Percentiles rank a stretch among this genome's conserved stretches.
phyloP scores from a whole-genome alignment of 495 filamentous ascomycete species.

The Symbiotaphrina buchneri region DNA sequence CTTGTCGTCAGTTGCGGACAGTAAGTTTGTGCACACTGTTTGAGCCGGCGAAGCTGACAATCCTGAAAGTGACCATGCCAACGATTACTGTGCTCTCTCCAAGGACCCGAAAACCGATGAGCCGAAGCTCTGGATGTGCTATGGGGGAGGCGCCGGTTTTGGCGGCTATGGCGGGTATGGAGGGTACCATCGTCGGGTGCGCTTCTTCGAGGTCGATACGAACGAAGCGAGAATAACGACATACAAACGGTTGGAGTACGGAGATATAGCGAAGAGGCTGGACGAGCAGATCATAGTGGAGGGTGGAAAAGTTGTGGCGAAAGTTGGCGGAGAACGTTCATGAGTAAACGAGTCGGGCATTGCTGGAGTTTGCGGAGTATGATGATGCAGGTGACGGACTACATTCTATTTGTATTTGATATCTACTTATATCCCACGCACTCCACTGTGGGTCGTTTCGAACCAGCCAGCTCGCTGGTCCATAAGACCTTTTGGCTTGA shows the following conservation, averaged over 20 bases:
- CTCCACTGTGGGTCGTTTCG: too few species aligned
- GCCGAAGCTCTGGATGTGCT: constrained; percentile 93
- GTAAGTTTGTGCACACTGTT: constrained; percentile 24
- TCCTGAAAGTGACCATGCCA: constrained; percentile 58
- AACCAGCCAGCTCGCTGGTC: too few species aligned
- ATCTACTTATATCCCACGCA: too few species aligned
- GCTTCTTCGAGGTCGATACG: constrained; percentile 84
- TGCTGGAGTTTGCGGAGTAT: too few species aligned
- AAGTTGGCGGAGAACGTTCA: too few species aligned
- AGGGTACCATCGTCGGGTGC: constrained; percentile 60
- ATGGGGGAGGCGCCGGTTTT: constrained; percentile 72
- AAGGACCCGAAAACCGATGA: constrained; percentile 20
- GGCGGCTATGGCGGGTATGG: constrained; percentile 87
- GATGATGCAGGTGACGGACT: too few species aligned
- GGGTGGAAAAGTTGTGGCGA: constrained; percentile 34
- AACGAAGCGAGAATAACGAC: constrained; percentile 68
- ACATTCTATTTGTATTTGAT: too few species aligned
- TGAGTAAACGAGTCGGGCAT: too few species aligned
- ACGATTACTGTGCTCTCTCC: constrained; percentile 80
- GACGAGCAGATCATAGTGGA: constrained; percentile 84
- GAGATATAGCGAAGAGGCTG: constrained; percentile 42
- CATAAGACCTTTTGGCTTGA: too few species aligned
- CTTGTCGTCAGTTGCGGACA: constrained; percentile 80
- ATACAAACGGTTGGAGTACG: constrained; percentile 80
- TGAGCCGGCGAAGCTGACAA: background rate